Base-by-base conservation (phyloP, 1,284 basidiomycete genomes). In the Trichosporon coremiiforme region DNA sequence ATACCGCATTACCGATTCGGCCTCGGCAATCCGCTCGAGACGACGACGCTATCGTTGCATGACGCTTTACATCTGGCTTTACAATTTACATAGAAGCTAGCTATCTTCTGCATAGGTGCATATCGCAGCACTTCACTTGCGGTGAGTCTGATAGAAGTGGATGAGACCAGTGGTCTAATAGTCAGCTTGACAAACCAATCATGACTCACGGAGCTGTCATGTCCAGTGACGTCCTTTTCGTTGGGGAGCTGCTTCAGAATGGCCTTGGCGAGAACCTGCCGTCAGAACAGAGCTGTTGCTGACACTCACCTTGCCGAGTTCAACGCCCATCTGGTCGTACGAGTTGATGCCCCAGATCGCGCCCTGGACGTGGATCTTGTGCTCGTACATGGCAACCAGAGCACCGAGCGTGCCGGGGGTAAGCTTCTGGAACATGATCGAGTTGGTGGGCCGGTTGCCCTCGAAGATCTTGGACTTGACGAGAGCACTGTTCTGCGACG, bases 311-410 rank as follows among this genome's bases (percentile, higher is more conserved):
- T 98, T 98, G 73, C 95, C 96, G 65, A 98, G 90, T 84, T 97
- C 95, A 72, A 96, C 94, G 82, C 95, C 95, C 82, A 84, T 84
- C 79, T 86, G 85, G 77, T 86, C 86, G 83, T 92, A 99, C 10
- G 94, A 96, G 87, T 99, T 99, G 87, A 99, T 97, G 63, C 94
- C 93, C 95, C 95, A 98, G 74, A 98, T 88, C 65, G 93, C 91
- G 79, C 96, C 96, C 84, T 99, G 97, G 0, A 93, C 91, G 84
- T 98, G 97, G 81, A 99, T 98, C 88, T 99, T 99, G 88, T 99
- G 96, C 85, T 99, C 96, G 70, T 80, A 82, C 70, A 83, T 67
- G 57, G 83, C 83, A 62, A 84, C 75, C 64, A 84, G 76, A n/a
- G 75, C 74, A 85, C 92, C 95, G 36, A 98, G 90, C 7, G 91